Evolutionary conservation across 164 flowering plant genomes (phyloP).

Genomic region (Cinnamomum chago): DNA sequence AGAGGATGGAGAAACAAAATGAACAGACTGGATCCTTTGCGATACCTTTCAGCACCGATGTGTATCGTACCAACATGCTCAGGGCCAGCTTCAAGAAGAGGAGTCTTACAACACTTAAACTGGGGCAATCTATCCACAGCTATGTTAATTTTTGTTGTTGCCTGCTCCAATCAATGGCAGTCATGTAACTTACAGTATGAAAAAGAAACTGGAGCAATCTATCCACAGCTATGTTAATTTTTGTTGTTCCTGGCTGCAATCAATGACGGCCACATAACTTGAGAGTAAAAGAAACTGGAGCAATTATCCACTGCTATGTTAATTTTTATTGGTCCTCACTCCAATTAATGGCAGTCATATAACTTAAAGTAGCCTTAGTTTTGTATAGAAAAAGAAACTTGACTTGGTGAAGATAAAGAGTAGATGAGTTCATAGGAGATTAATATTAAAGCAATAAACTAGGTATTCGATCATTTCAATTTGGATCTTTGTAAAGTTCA

Average conservation of each 20-base stretch:
- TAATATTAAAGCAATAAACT: constrained; percentile 4
- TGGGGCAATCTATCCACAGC: constrained; percentile 81
- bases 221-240: constrained; percentile 85
- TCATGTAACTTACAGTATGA: not conserved
- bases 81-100: constrained; percentile 61
- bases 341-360: constrained; percentile 12
- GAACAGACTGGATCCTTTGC: not conserved
- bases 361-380: not conserved
- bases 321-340: constrained; percentile 86
- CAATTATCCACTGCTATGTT: constrained; percentile 76
- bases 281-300: constrained; percentile 46
- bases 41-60: constrained; percentile 87
- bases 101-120: constrained; percentile 61
- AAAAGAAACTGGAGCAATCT: constrained; percentile 56
- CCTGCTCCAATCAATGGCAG: constrained; percentile 43
- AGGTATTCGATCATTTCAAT: not conserved
- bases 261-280: constrained; percentile 7
- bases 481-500: not conserved
- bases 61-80: constrained; percentile 95
- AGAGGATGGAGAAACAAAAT: not conserved
- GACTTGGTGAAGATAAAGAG: not conserved
- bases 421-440: not conserved
- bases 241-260: constrained; percentile 71
- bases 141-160: constrained; percentile 83
- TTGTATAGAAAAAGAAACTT: no score